Base-by-base conservation (phyloP, 495 filamentous ascomycete species). In the Penicillium lagena region DNA sequence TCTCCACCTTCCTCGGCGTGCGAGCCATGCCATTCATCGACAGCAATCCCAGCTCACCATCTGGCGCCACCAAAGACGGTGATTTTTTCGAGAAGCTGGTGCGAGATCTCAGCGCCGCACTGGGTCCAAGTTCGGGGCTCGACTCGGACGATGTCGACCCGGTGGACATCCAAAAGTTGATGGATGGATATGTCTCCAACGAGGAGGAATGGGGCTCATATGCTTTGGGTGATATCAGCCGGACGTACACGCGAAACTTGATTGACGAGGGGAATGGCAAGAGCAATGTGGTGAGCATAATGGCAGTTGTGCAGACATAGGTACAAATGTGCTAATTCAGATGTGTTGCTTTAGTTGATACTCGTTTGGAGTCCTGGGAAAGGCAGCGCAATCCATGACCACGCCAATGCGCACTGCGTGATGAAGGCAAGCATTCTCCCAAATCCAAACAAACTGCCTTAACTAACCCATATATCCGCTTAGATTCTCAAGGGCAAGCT, bases 291-390 rank as follows among this genome's bases (percentile, higher is more conserved):
- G 86, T 90, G 73, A 55, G 79, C 59, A 2, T 13, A 17, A n/a
- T 3, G 32, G 10, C 10, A 34, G 32, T 34, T 34, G 32, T 34
- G 9, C 32, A 6, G 4, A 34, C 4, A 12, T 34, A 22, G 22
- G 22, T 10, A 14, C 15, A 7, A 30, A 31, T 8, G 10, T 29
- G 36, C 9, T 13, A 15, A 30, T 1, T 9, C 39, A 41, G 15
- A 44, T 11, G 29, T 9, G 4, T 30, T 14, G 12, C 31, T 9
- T 29, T 39, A 91, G 80, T 75, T 96, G 38, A 79, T 96, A 13
- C 76, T 96, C 9, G 90, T 95, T n/a, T 96, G 90, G 90, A 83
- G 77, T 10, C 90, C 90, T 13, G 86, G 87, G n/a, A 87, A 88
- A 63, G 79, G 79, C 14, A 89, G 82, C 56, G 80, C 80, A 1